Evolutionary conservation across 1,284 basidiomycete genomes (phyloP).

Genomic region (Ceratobasidium sp.): DNA sequence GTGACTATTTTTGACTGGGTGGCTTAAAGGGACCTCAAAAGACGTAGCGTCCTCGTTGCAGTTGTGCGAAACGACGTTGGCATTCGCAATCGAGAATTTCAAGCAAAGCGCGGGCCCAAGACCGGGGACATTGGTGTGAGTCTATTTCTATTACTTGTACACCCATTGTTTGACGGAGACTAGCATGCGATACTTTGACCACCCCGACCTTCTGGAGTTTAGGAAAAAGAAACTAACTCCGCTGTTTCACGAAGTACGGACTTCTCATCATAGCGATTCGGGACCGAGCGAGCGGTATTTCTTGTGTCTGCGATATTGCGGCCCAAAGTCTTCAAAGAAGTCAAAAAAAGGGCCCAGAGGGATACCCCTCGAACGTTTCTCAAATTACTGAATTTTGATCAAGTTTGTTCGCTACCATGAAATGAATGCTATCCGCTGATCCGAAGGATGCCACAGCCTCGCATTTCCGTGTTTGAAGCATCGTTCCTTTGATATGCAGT

Average conservation of each 20-base stretch:
- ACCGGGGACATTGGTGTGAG: slow-evolving; percentile 77
- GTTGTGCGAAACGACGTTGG: slow-evolving; percentile 73
- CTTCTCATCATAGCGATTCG: slow-evolving; percentile 49
- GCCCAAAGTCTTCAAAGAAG: not conserved
- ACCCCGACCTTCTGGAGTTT: slow-evolving; percentile 72
- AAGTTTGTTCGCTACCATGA: too few relatives aligned
- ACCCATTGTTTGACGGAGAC: not conserved
- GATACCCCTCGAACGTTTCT: too few relatives aligned
- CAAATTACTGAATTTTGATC: too few relatives aligned
- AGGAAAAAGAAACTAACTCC: slow-evolving; percentile 65
- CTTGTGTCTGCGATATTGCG: slow-evolving; percentile 62
- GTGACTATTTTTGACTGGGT: not conserved
- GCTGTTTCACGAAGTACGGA: slow-evolving; percentile 64
- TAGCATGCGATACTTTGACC: slow-evolving; percentile 81
- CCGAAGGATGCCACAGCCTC: too few relatives aligned
- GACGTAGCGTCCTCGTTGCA: slow-evolving; percentile 74
- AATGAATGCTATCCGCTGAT: too few relatives aligned
- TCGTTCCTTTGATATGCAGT: too few relatives aligned
- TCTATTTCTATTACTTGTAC: slow-evolving; percentile 46
- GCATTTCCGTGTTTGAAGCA: too few relatives aligned
- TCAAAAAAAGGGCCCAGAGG: too few relatives aligned
- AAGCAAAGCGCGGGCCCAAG: slow-evolving; percentile 58
- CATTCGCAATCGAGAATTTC: slow-evolving; percentile 67
- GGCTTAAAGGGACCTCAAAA: slow-evolving; percentile 65
- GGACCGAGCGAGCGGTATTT: slow-evolving; percentile 81